A percentile compares a stretch with the other conserved stretches of the same genome.
Evolutionary conservation across 2,329 filamentous ascomycete genomes (phyloP).

Genomic region (Aschersonia sp.): DNA sequence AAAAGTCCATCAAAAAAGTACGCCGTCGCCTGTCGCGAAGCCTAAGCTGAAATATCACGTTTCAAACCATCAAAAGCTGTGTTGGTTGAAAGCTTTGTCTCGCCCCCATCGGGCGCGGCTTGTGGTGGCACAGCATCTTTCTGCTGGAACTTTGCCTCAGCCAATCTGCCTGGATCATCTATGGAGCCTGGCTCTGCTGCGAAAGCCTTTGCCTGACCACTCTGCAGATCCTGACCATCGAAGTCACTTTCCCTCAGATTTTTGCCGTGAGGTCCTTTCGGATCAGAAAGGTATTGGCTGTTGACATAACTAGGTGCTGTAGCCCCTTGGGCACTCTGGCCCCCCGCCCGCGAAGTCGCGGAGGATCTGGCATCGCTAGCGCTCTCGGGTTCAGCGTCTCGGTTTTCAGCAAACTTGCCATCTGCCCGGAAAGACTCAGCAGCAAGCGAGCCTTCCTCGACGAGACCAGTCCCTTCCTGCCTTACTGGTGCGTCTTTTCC

Average conservation of each 20-base stretch:
- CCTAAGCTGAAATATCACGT: slow-evolving; percentile 2
- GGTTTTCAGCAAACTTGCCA: slow-evolving; percentile 48
- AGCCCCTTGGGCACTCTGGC: slow-evolving; percentile 6
- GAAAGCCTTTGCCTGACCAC: slow-evolving; percentile 23
- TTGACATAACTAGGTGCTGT: slow-evolving; percentile 23
- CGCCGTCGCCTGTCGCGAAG: too few relatives aligned
- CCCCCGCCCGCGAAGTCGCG: slow-evolving; percentile 15
- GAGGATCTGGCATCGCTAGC: slow-evolving; percentile 17
- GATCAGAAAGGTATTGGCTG: slow-evolving; percentile 16
- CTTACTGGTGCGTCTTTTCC: slow-evolving; percentile 32
- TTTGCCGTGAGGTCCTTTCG: slow-evolving; percentile 25
- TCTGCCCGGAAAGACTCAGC: slow-evolving; percentile 49
- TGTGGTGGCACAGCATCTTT: slow-evolving; percentile 9
- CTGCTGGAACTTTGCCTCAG: slow-evolving; percentile 26
- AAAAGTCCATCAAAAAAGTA: too few relatives aligned
- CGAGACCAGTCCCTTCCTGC: slow-evolving; percentile 46
- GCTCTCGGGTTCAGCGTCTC: slow-evolving; percentile 22
- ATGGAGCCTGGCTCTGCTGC: slow-evolving; percentile 28
- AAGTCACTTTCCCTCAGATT: slow-evolving; percentile 24
- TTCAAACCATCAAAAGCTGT: slow-evolving; percentile 17
- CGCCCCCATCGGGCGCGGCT: slow-evolving; percentile 14
- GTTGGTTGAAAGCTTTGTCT: slow-evolving; percentile 8
- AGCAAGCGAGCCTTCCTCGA: slow-evolving; percentile 58
- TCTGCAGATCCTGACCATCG: slow-evolving; percentile 15
- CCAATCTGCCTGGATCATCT: slow-evolving; percentile 30